phyloP scores from a whole-genome alignment of 805 yeast species.

The Ogataea salicorniae region DNA sequence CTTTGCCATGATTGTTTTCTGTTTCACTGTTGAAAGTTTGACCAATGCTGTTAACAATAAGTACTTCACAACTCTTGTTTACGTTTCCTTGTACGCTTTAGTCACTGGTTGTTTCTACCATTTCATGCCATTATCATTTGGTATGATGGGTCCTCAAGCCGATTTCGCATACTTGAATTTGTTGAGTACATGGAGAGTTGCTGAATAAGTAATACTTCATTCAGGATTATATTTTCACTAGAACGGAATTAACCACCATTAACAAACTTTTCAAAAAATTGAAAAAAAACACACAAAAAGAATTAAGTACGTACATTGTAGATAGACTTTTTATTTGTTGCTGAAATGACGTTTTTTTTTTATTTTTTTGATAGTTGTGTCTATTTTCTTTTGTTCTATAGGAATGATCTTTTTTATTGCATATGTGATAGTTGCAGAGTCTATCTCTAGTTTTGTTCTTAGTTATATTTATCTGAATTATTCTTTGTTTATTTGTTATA shows the following conservation, averaged over 20 bases:
- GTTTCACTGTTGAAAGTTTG: slow-evolving; percentile 49
- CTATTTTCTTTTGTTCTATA: too few relatives aligned
- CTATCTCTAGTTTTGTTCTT: too few relatives aligned
- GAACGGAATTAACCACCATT: too few relatives aligned
- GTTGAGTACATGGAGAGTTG: slow-evolving; percentile 50
- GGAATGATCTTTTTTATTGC: too few relatives aligned
- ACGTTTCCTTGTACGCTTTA: slow-evolving; percentile 40
- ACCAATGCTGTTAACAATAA: slow-evolving; percentile 18
- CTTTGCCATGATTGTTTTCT: slow-evolving; percentile 80
- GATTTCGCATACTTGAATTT: slow-evolving; percentile 49
- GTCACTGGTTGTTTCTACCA: slow-evolving; percentile 55
- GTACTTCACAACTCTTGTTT: slow-evolving; percentile 31
- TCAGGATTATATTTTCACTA: too few relatives aligned
- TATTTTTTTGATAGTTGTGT: too few relatives aligned
- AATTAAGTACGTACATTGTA: too few relatives aligned
- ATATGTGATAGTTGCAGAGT: too few relatives aligned
- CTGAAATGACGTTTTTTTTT: too few relatives aligned
- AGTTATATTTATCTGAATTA: neutral
- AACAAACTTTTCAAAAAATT: too few relatives aligned
- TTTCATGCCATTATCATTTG: slow-evolving; percentile 69
- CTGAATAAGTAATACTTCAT: neutral
- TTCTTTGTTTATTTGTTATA: neutral
- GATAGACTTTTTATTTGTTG: too few relatives aligned
- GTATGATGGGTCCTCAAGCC: slow-evolving; percentile 59
- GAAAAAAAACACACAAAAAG: too few relatives aligned